Base-by-base conservation (phyloP, 176 grass and related monocot species). In the Aegilops speltoides region DNA sequence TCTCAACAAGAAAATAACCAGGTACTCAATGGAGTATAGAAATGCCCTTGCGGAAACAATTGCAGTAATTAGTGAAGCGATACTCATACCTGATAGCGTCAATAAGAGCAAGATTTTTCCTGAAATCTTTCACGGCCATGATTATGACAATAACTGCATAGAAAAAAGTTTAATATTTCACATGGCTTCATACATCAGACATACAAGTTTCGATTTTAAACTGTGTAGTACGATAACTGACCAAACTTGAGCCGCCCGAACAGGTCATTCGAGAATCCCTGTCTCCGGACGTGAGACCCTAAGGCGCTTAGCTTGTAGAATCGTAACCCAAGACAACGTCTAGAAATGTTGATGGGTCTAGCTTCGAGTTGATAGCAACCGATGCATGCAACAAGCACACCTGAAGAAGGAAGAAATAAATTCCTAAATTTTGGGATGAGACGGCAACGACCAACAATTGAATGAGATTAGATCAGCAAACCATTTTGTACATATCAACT, bases 271-370 rank as follows among this genome's bases (percentile, higher is more conserved):
- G 71, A 74, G 43, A 84, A 76, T 0, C 82, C 82, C 7, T 63
- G 82, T 45, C 25, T 64, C 40, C n/a, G 45, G 38, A 76, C 7
- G 8, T 76, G 25, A 25, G 54, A 63, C 71, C 37, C 20, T 26
- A 76, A 1, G 38, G 65, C 26, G 2, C 82, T 84, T 3, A 84
- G 70, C 71, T 9, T 84, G 57, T 65, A 84, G 26, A 84, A 84
- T 4, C 7, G 37, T 76, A 84, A 20, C 57, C 82, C 1, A 84
- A 26, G 1, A 28, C 71, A 6, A 23, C 19, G 17, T 84, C 82
- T 0, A 84, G 57, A 20, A 64, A 84, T 40, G 26, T 15, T 6
- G 25, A 29, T 2, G 24, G 57, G 29, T 41, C 69, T 26, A 17
- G 3, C 57, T 33, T 76, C 57, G 25, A 76, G 19, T 6, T 48